Evolutionary conservation across 2,329 filamentous ascomycete genomes (phyloP).

Genomic region (Penicillium sp.): DNA sequence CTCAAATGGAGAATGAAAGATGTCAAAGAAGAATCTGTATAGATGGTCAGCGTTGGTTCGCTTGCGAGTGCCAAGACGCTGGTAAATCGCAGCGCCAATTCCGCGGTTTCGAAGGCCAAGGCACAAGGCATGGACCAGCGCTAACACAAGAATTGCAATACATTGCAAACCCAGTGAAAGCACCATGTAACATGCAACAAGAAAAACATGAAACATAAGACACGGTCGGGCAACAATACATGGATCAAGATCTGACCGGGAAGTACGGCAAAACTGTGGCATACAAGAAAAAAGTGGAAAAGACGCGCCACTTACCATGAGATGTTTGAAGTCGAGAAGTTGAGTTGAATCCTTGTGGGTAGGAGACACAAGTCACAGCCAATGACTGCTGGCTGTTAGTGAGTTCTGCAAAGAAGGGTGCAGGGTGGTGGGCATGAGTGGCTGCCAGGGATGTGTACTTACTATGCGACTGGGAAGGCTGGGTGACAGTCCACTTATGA

Average conservation of each 20-base stretch:
- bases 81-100: conserved; percentile 20
- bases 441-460: conserved; percentile 36
- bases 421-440: conserved; percentile 22
- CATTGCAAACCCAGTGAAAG: background rate
- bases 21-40: conserved; percentile 22
- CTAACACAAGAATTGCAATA: conserved; percentile 1
- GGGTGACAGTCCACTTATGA: conserved; percentile 12
- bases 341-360: background rate
- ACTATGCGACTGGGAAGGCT: conserved; percentile 14
- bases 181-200: background rate
- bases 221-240: conserved; percentile 29
- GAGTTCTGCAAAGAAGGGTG: conserved; percentile 8
- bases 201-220: conserved; percentile 14
- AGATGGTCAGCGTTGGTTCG: conserved; percentile 35
- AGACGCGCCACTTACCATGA: conserved; percentile 20
- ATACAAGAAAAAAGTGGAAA: conserved; percentile 5
- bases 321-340: background rate
- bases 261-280: conserved; percentile 19
- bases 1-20: conserved; percentile 10
- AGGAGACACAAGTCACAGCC: background rate
- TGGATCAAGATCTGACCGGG: conserved; percentile 24
- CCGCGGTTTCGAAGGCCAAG: conserved; percentile 6
- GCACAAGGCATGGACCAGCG: conserved; percentile 9
- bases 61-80: conserved; percentile 37
- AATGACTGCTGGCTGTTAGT: conserved; percentile 8